Evolutionary conservation across 2,329 filamentous ascomycete species (phyloP), one percentile per base, ranked within the genome.

Genomic region (Acrodontium crateriforme): DNA sequence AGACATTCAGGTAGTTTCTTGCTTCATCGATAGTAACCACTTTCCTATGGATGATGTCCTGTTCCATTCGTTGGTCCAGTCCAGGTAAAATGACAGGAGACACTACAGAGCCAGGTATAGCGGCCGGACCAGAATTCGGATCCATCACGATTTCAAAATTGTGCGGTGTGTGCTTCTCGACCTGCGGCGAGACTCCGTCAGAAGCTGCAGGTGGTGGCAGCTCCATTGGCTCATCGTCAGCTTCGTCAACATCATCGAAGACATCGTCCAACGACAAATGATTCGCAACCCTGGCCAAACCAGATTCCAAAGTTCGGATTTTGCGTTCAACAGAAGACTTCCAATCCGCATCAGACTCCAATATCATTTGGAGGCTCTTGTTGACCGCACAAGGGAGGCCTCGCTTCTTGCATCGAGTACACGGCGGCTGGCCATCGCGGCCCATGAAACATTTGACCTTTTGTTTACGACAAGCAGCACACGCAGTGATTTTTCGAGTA

Each of bases 361-460:
- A 37, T 19, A 60, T 39, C 47, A 56, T 60, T 31, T 60, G 55
- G 17, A 60, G 31, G 35, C 52, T 57, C 21, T 54, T 46, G 31
- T 59, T 59, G 14, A 60, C 54, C 1, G 52, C 53, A 27, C 56
- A 60, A 5, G 53, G 12, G 9, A 60, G 32, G 16, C 52, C 53
- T 24, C 54, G 42, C 31, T 55, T 56, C 38, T 51, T 53, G 41
- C 57, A 60, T 18, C 57, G 39, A 3, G 47, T 45, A 37, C 56
- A 60, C 4, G 55, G 57, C 9, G 51, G 44, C 21, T 54, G 44
- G 5, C 46, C 45, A 29, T 53, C 47, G 25, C 39, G 35, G n/a
- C n/a, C n/a, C 54, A 59, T 59, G 30, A 56, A 47, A 31, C 57
- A 60, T 50, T 58, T 59, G 25, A 58, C 51, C 49, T 57, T 22